These are phyloP conservation scores for Kodamaea kakaduensis DNA, from an alignment of 805 yeast species.

Conservation along the genomic window DNA sequence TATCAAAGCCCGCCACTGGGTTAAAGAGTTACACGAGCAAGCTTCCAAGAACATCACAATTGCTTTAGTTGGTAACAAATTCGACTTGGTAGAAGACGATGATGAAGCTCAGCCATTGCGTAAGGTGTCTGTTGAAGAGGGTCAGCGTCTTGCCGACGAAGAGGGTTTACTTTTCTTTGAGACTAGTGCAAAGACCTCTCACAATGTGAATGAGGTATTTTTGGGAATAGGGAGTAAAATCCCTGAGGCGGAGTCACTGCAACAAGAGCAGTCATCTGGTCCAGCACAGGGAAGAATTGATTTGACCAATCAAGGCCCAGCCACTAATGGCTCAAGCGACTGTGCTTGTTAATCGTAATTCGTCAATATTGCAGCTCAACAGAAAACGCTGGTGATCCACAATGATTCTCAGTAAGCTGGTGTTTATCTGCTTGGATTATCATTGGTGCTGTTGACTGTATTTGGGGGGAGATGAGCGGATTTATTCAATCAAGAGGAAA, in stretches of 20 bases:
- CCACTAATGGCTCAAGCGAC: slow-evolving; percentile 11
- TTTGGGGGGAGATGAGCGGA: too few species aligned
- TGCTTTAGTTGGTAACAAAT: slow-evolving; percentile 92
- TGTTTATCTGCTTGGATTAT: too few species aligned
- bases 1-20: slow-evolving; percentile 95
- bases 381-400: too few species aligned
- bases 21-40: slow-evolving; percentile 90
- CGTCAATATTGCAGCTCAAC: not conserved
- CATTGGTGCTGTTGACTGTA: too few species aligned
- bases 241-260: slow-evolving; percentile 41
- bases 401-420: too few species aligned
- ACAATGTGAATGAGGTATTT: slow-evolving; percentile 87
- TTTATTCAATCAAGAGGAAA: too few species aligned
- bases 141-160: slow-evolving; percentile 81
- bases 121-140: slow-evolving; percentile 84
- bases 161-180: slow-evolving; percentile 89
- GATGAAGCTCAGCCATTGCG: slow-evolving; percentile 48
- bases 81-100: slow-evolving; percentile 65
- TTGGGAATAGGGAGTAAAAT: slow-evolving; percentile 84
- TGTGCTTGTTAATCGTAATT: slow-evolving; percentile 19
- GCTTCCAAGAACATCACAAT: slow-evolving; percentile 89
- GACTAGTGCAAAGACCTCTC: slow-evolving; percentile 88
- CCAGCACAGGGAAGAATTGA: slow-evolving; percentile 31
- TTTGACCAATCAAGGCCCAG: slow-evolving; percentile 19
- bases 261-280: slow-evolving; percentile 10